These are phyloP conservation scores for Stephania yunnanensis DNA, from an alignment of 164 flowering plant species.

Conservation along the genomic window DNA sequence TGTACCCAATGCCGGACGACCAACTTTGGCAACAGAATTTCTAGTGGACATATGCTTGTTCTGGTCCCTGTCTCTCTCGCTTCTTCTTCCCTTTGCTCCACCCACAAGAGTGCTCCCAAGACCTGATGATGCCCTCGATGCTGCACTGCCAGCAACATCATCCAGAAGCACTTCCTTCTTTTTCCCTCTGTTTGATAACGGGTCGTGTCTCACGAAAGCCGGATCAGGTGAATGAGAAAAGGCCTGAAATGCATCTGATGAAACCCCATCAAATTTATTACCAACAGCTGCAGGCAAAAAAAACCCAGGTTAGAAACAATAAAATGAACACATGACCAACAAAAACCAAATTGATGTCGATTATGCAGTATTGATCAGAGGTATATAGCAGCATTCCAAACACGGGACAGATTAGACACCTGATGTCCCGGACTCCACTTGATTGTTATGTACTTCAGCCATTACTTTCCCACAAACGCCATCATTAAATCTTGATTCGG, in stretches of 20 bases:
- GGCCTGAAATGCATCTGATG: conserved; percentile 24
- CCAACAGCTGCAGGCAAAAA: conserved; percentile 24
- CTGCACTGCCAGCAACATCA: conserved; percentile 49
- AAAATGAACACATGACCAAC: not conserved
- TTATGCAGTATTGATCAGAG: not conserved
- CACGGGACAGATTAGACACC: conserved; percentile 31
- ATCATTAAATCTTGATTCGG: conserved; percentile 33
- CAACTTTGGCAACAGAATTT: conserved; percentile 40
- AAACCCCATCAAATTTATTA: conserved; percentile 29
- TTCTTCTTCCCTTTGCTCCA: conserved; percentile 72
- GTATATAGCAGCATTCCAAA: not conserved
- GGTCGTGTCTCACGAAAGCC: conserved; percentile 46
- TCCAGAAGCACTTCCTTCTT: conserved; percentile 70
- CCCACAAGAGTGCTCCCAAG: conserved; percentile 34
- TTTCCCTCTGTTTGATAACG: conserved; percentile 48
- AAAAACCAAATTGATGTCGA: not conserved
- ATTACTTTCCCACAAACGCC: conserved; percentile 31
- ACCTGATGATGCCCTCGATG: conserved; percentile 35
- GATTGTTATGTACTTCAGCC: conserved; percentile 30
- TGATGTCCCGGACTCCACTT: conserved; percentile 31
- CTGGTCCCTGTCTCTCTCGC: conserved; percentile 60
- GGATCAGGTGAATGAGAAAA: conserved; percentile 28
- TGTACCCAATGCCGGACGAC: conserved; percentile 33
- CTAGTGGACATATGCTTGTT: conserved; percentile 30
- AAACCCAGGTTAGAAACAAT: not conserved